Conservation (phyloP, 164 flowering plant species). For the Dillenia suffruticosa region DNA sequence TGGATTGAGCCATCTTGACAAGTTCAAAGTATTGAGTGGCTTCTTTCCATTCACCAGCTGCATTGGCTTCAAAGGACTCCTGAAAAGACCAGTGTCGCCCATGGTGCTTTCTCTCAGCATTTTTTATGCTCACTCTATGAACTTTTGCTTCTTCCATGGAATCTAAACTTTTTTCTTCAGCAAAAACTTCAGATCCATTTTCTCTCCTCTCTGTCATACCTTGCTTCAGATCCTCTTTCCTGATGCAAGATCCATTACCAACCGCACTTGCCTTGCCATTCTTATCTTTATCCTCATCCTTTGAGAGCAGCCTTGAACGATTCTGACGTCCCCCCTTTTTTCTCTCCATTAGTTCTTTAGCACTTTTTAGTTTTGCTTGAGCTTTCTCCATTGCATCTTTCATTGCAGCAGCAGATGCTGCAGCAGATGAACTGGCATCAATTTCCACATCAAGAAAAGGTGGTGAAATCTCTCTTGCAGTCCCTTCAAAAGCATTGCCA, state of each 20-base stretch:
- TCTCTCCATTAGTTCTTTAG: conserved; percentile 49
- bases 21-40: conserved; percentile 59
- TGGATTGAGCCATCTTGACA: conserved; percentile 26
- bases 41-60: conserved; percentile 56
- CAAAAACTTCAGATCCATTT: conserved; percentile 16
- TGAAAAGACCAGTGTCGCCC: conserved; percentile 22
- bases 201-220: conserved; percentile 13
- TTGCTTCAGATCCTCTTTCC: conserved; percentile 19
- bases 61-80: conserved; percentile 24
- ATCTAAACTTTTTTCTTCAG: conserved; percentile 26
- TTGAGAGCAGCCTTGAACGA: conserved; percentile 22
- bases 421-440: conserved; percentile 66
- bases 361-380: conserved; percentile 52
- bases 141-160: conserved; percentile 14
- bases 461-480: conserved; percentile 33
- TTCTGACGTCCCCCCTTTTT: conserved; percentile 38
- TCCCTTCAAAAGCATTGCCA: conserved; percentile 25
- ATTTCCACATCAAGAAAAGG: conserved; percentile 70
- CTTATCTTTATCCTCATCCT: conserved; percentile 20
- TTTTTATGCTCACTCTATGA: conserved; percentile 13
- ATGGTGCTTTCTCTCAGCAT: conserved; percentile 17
- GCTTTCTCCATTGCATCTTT: conserved; percentile 69
- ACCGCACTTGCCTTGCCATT: conserved; percentile 18
- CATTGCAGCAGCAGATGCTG: conserved; percentile 61
- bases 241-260: conserved; percentile 15